Percentiles rank a stretch among this genome's conserved stretches.
Conservation (phyloP, 805 yeast species). For the Starmera caribaea region DNA sequence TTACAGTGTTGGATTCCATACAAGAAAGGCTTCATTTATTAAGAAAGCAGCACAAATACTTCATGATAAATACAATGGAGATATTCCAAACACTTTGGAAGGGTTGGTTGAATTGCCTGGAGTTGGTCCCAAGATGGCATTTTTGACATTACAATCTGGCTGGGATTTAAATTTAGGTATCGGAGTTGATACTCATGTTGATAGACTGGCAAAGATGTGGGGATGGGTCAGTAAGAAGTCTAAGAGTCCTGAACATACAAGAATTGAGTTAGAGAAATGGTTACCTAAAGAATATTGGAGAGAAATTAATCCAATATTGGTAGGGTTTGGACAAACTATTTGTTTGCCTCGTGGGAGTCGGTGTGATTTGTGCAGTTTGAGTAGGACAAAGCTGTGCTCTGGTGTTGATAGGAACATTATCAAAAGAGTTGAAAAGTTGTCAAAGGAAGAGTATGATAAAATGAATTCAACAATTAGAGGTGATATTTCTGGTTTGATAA, state of each 20-base stretch:
- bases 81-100: constrained; percentile 61
- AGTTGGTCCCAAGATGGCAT: constrained; percentile 95
- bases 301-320: constrained; percentile 77
- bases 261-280: constrained; percentile 64
- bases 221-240: constrained; percentile 52
- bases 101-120: constrained; percentile 73
- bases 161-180: constrained; percentile 74
- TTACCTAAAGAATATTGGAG: constrained; percentile 67
- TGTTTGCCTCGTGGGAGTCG: constrained; percentile 64
- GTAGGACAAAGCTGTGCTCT: constrained; percentile 44
- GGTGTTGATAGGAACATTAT: constrained; percentile 41
- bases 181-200: constrained; percentile 93
- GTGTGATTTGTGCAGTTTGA: constrained; percentile 64
- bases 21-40: constrained; percentile 65
- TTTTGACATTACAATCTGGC: constrained; percentile 67
- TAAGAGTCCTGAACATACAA: constrained; percentile 66
- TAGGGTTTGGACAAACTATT: constrained; percentile 88
- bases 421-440: constrained; percentile 19
- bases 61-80: constrained; percentile 41
- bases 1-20: constrained; percentile 81
- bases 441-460: constrained; percentile 8
- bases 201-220: constrained; percentile 72
- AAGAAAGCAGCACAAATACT: constrained; percentile 50
- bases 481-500: constrained; percentile 26
- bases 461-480: constrained; percentile 28